Percentiles rank a stretch among this genome's conserved stretches.
Evolutionary conservation across 139 green algal genomes (phyloP).

Genomic region (Chlamydomonas sp.): DNA sequence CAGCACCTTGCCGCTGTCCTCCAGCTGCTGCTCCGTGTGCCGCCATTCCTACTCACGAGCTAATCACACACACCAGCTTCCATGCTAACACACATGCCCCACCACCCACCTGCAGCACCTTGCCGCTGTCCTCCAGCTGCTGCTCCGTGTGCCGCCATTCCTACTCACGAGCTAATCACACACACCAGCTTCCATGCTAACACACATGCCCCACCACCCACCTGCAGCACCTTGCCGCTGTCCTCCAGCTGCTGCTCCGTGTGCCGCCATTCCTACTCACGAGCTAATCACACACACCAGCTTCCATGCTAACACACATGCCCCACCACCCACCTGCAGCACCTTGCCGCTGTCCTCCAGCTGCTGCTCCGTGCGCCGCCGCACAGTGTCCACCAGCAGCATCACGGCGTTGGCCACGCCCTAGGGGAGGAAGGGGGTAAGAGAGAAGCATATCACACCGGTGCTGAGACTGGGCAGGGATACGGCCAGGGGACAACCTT

Average conservation of each 20-base stretch:
- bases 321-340: slow-evolving; percentile 39
- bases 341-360: slow-evolving; percentile 71
- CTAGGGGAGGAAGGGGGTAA: background rate
- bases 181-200: background rate
- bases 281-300: background rate
- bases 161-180: background rate
- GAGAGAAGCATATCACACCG: background rate
- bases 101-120: no score
- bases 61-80: no score
- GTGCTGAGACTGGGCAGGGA: no score
- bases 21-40: no score
- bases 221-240: slow-evolving; percentile 62
- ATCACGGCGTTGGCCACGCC: slow-evolving; percentile 71
- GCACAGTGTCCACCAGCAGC: slow-evolving; percentile 85
- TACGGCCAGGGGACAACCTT: no score
- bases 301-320: background rate
- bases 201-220: background rate
- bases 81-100: no score
- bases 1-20: no score
- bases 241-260: slow-evolving; percentile 77
- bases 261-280: slow-evolving; percentile 48
- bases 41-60: no score
- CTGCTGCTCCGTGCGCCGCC: slow-evolving; percentile 80
- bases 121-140: no score
- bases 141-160: no score